Evolutionary conservation across 2,329 filamentous ascomycete genomes (phyloP), one percentile per base, ranked within the genome.

Genomic region (Aspergillus arachidicola): DNA sequence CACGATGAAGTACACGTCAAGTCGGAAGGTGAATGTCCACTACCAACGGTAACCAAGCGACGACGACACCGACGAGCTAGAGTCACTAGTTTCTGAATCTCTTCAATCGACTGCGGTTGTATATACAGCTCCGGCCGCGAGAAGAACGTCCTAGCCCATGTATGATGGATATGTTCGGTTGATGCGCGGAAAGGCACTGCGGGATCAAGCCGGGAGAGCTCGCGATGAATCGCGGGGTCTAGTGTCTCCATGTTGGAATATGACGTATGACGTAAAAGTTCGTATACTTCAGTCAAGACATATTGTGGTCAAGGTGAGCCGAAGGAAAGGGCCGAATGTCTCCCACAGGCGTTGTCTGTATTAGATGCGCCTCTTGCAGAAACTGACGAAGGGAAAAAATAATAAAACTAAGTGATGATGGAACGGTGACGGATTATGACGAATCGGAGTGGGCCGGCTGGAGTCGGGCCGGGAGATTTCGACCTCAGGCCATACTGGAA

Each of bases 121-220:
- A 98, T 88, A 80, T 94, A 97, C 63, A 98, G 88, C 82, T 97
- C 93, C 3, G 95, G 95, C 21, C 89, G 87, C 57, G 91, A 95
- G 72, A 91, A 89, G 81, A 96, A 97, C 57, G 95, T 98, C 74
- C 90, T 89, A 45, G 95, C 95, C 95, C 95, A 99, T 23, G 95
- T 99, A 72, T 90, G 89, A 81, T 98, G 95, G 56, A 89, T 80
- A 77, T 98, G 89, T 59, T 86, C 83, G 64, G 86, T 82, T 62
- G 84, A 85, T 6, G 92, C 91, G 76, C 90, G 91, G 81, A 98
- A 97, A 50, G 93, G 88, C 45, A 95, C 79, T 63, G 82, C 78
- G 68, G 86, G 83, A 72, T 89, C 83, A 74, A 87, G 83, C 66
- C 82, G 83, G 38, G 82, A 80, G 66, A 90, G 81, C 75, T 90